Evolutionary conservation across 176 grass and related monocot genomes (phyloP).

Genomic region (Musa acuminata): DNA sequence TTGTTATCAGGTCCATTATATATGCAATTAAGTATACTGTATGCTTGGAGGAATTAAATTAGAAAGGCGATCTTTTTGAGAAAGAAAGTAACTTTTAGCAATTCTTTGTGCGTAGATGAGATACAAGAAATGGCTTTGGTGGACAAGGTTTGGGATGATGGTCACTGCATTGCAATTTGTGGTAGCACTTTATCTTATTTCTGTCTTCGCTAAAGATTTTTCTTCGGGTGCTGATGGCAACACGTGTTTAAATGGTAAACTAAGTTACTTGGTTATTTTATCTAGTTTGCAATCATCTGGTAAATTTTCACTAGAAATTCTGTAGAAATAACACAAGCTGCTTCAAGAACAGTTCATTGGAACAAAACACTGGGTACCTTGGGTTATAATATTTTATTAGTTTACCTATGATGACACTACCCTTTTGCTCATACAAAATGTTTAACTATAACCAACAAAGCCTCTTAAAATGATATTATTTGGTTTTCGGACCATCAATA

Average conservation of each 20-base stretch:
- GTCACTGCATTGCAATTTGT: slow-evolving; percentile 63
- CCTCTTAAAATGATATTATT: neutral
- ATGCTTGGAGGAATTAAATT: neutral
- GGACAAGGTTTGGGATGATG: slow-evolving; percentile 64
- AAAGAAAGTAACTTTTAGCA: slow-evolving; percentile 15
- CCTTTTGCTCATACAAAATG: too few species aligned
- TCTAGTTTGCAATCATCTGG: neutral
- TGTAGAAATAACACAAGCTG: neutral
- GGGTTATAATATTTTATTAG: too few species aligned
- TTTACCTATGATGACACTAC: too few species aligned
- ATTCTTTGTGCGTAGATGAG: slow-evolving; percentile 38
- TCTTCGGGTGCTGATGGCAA: slow-evolving; percentile 23
- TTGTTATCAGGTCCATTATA: neutral
- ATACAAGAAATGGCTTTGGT: slow-evolving; percentile 95
- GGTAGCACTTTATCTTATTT: slow-evolving; percentile 58
- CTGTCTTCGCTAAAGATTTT: slow-evolving; percentile 51
- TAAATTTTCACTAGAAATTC: neutral
- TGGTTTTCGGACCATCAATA: neutral
- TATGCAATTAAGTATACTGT: neutral
- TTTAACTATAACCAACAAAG: too few species aligned
- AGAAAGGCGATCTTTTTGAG: neutral
- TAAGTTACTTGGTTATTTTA: slow-evolving; percentile 45
- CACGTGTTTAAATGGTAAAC: slow-evolving; percentile 3
- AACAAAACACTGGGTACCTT: too few species aligned
- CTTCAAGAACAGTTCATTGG: too few species aligned